Evolutionary conservation across 208 protist species (phyloP).

Genomic region (Vickermania spadyakhi): DNA sequence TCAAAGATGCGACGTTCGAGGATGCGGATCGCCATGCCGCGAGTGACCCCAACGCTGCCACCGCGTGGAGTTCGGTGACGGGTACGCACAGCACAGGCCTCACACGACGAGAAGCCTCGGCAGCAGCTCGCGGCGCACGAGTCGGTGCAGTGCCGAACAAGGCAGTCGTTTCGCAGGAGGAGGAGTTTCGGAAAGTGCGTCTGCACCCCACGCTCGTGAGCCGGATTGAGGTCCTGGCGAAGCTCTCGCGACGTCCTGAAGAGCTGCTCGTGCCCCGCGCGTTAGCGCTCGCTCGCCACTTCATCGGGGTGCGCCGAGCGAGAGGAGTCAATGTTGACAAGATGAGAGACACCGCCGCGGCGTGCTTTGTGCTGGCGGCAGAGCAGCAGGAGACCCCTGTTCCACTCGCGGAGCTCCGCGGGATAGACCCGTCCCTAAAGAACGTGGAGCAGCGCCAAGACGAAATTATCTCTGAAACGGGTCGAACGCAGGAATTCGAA

Average conservation of each 20-base stretch:
- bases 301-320: slow-evolving; percentile 43
- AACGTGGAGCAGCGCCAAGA: slow-evolving; percentile 41
- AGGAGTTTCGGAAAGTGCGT: slow-evolving; percentile 23
- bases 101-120: neutral
- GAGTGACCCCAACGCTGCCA: slow-evolving; percentile 7
- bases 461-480: slow-evolving; percentile 32
- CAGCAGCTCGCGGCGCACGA: neutral
- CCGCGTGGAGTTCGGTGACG: neutral
- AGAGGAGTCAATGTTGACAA: slow-evolving; percentile 33
- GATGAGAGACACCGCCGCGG: slow-evolving; percentile 42
- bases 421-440: slow-evolving; percentile 41
- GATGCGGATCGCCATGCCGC: slow-evolving; percentile 46
- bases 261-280: slow-evolving; percentile 31
- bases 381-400: slow-evolving; percentile 43
- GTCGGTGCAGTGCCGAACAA: neutral
- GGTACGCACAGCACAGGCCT: neutral
- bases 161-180: neutral
- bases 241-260: slow-evolving; percentile 24
- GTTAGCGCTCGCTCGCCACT: slow-evolving; percentile 30
- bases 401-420: slow-evolving; percentile 46
- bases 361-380: slow-evolving; percentile 62
- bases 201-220: slow-evolving; percentile 37
- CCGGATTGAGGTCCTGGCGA: slow-evolving; percentile 38
- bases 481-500: slow-evolving; percentile 22
- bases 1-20: slow-evolving; percentile 56